Conservation (phyloP, 257 asterid species). For the Solanum gandarillasii region DNA sequence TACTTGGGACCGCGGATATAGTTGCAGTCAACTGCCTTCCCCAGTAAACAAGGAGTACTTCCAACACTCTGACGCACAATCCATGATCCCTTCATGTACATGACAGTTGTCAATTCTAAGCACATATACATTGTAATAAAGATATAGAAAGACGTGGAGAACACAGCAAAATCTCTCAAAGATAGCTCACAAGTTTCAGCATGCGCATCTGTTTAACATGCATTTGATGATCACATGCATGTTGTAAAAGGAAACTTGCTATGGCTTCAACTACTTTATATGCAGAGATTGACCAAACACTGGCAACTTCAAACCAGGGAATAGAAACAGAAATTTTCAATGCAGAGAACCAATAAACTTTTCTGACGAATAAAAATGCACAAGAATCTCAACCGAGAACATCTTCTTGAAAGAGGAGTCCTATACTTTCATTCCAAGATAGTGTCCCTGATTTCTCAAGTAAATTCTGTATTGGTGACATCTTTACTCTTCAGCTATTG, state of each 20-base stretch:
- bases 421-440: not conserved
- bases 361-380: not conserved
- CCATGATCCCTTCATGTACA: slow-evolving; percentile 79
- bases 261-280: not conserved
- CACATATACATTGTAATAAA: not conserved
- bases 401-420: not conserved
- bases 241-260: not conserved
- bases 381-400: not conserved
- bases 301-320: not conserved
- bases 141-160: not conserved
- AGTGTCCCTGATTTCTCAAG: not conserved
- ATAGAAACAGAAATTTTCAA: not conserved
- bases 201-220: not conserved
- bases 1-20: slow-evolving; percentile 78
- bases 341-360: not conserved
- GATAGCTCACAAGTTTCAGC: not conserved
- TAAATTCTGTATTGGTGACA: not conserved
- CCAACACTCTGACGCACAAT: slow-evolving; percentile 99
- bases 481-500: not conserved
- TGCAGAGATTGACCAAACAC: not conserved
- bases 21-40: slow-evolving; percentile 97
- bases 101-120: not conserved
- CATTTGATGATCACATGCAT: not conserved
- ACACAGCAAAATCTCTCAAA: not conserved
- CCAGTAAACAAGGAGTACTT: slow-evolving; percentile 93